Percentiles rank a stretch among this genome's conserved stretches.
Evolutionary conservation across 306 rosid genomes (phyloP).

Genomic region (Prinsepia uniflora): DNA sequence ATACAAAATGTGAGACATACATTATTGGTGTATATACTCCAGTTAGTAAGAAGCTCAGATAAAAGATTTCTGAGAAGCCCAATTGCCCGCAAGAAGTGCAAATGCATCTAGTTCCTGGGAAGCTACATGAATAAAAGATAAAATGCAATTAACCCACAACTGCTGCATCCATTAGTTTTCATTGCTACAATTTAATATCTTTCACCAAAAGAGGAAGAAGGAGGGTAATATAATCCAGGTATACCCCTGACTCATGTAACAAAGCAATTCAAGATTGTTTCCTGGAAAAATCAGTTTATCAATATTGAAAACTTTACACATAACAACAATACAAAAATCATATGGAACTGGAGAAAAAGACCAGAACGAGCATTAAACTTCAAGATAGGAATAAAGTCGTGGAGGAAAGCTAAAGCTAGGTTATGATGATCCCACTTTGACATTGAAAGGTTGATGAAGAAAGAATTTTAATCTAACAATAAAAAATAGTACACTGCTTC

Average conservation of each 20-base stretch:
- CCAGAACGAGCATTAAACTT: no score
- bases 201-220: background rate
- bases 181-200: background rate
- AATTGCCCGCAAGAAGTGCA: slow-evolving; percentile 96
- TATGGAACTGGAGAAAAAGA: no score
- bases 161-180: background rate
- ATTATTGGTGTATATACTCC: no score
- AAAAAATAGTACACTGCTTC: background rate
- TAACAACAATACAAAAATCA: no score
- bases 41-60: no score
- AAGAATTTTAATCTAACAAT: no score
- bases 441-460: background rate
- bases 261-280: no score
- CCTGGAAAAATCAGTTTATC: no score
- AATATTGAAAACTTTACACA: no score
- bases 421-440: background rate
- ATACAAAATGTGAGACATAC: no score
- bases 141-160: background rate
- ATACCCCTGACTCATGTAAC: no score
- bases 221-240: background rate
- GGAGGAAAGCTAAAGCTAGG: background rate
- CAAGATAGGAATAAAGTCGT: background rate
- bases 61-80: slow-evolving; percentile 26
- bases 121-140: slow-evolving; percentile 52
- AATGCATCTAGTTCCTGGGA: slow-evolving; percentile 98